Evolutionary conservation across 768 basidiomycete species (phyloP), one percentile per base, ranked within the genome.

Genomic region (Saitozyma podzolica): DNA sequence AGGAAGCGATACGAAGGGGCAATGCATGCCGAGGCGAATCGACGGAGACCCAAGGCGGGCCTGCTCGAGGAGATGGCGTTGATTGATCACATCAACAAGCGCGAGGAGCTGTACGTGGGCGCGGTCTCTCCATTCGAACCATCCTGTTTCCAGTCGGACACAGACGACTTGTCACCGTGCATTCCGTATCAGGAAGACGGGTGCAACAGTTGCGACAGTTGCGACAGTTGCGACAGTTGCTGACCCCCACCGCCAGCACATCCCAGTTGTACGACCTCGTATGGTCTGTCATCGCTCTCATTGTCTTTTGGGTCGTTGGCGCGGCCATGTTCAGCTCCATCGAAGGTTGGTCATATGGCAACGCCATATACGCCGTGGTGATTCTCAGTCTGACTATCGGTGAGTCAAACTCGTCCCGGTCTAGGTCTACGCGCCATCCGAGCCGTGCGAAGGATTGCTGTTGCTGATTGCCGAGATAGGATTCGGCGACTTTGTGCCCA

Each of bases 231-330:
- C 29, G 29, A 5, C 29, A 29, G 29, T 29, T 29, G 29, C 45
- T 47, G 45, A 47, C 11, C 11, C 45, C 2, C 45, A 17, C 45
- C n/a, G 45, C 11, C 45, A 47, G n/a, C 13, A 17, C 45, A 47
- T 47, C 45, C 45, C 70, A 79, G 54, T 11, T 74, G 11, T 74
- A 68, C 51, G 80, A 79, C 50, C 67, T 80, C 9, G 37, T 69
- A 10, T 73, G 73, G 69, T 70, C 67, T 48, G 63, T 70, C 0
- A 10, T 71, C 10, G 65, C 68, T 3, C 74, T 80, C 20, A 51
- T 76, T 17, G 55, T 61, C 40, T 80, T 80, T 64, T 80, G 80
- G 80, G 40, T 75, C 9, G 53, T 68, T 11, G 80, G 80, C 7
- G 80, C 80, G 13, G 74, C 69, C 29, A 68, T 78, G 1, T 81